phyloP scores from a whole-genome alignment of 2,329 filamentous ascomycete genomes.

The Trichoderma koningiopsis region DNA sequence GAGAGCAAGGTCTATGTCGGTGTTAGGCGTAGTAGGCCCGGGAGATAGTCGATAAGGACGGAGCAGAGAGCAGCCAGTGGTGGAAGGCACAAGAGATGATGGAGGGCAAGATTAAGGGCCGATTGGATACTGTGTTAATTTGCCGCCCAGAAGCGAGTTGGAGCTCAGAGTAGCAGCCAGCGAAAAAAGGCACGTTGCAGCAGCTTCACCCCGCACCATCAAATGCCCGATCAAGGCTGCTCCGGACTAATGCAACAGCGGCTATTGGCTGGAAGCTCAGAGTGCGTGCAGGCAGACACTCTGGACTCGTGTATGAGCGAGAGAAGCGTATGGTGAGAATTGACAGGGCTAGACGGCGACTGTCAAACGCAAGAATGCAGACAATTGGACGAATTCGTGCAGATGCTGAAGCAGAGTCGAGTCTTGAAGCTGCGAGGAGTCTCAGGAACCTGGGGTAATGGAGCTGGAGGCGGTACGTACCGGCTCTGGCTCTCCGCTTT shows the following conservation, averaged over 20 bases:
- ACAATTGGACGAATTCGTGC: constrained; percentile 16
- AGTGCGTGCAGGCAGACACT: constrained; percentile 4
- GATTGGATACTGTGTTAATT: constrained; percentile 34
- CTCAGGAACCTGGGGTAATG: constrained; percentile 27
- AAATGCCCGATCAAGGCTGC: constrained; percentile 10
- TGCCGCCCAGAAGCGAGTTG: not conserved
- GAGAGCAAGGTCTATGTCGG: not conserved
- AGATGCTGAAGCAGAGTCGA: constrained; percentile 18
- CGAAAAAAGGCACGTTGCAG: constrained; percentile 27
- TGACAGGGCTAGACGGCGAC: not conserved
- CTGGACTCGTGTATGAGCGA: not conserved
- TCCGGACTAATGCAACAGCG: not conserved
- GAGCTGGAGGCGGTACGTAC: constrained; percentile 21
- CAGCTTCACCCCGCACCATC: constrained; percentile 33
- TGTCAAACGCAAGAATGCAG: not conserved
- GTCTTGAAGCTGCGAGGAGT: not conserved
- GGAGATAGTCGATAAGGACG: not conserved
- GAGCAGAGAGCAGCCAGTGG: constrained; percentile 25
- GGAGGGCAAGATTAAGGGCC: constrained; percentile 37
- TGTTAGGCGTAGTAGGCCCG: constrained; percentile 1
- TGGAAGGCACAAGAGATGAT: constrained; percentile 23
- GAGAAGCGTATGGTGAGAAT: not conserved
- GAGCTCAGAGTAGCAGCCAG: constrained; percentile 21
- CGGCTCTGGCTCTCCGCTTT: constrained; percentile 13
- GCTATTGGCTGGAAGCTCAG: not conserved